Evolutionary conservation across 306 rosid species (phyloP).

Genomic region (Fragaria vesca): DNA sequence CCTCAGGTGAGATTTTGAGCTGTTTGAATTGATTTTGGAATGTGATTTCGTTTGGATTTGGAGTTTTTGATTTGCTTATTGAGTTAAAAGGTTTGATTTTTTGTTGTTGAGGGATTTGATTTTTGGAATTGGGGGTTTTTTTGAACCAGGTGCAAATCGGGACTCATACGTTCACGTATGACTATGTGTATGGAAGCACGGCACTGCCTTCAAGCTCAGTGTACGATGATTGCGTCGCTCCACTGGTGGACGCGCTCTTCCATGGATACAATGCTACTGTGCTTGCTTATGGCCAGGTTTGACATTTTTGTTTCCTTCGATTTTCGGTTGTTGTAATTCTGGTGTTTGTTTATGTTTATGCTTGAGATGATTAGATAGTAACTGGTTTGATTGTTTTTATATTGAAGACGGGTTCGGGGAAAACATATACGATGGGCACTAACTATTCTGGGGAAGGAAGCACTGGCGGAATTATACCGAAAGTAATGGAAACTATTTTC

Average conservation of each 20-base stretch:
- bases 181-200: constrained; percentile 63
- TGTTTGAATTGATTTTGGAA: neutral
- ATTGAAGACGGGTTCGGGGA: constrained; percentile 90
- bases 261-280: constrained; percentile 95
- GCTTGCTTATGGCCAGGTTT: constrained; percentile 96
- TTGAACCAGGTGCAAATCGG: constrained; percentile 76
- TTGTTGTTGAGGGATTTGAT: neutral
- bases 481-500: constrained; percentile 67
- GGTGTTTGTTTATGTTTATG: neutral
- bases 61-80: neutral
- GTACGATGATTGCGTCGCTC: constrained; percentile 83
- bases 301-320: constrained; percentile 10
- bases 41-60: neutral
- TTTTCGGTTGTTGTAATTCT: neutral
- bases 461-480: constrained; percentile 66
- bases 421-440: constrained; percentile 69
- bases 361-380: neutral
- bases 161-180: constrained; percentile 80
- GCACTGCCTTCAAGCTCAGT: constrained; percentile 47
- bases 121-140: neutral
- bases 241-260: constrained; percentile 78
- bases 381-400: constrained; percentile 9
- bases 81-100: neutral
- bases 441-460: constrained; percentile 66
- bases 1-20: constrained; percentile 57